These are phyloP conservation scores for Setomelanomma holmii DNA, from an alignment of 2,329 filamentous ascomycete species.

Conservation along the genomic window DNA sequence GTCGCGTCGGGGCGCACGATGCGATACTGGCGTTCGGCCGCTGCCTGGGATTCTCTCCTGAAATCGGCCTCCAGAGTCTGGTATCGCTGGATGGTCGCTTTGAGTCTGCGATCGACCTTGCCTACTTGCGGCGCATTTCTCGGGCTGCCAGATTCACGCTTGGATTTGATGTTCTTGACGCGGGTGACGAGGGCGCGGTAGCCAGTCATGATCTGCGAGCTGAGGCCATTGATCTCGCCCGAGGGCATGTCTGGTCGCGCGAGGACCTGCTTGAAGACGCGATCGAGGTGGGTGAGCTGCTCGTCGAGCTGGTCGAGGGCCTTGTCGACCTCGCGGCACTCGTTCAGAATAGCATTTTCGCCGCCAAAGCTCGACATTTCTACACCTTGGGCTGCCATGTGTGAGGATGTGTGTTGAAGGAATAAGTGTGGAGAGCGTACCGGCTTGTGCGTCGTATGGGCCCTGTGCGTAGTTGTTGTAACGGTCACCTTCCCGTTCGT, in stretches of 20 bases:
- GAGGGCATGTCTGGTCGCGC: conserved; percentile 76
- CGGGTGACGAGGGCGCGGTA: conserved; percentile 82
- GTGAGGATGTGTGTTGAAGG: conserved; percentile 19
- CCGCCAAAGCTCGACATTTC: conserved; percentile 67
- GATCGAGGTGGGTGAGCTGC: conserved; percentile 74
- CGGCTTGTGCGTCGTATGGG: conserved; percentile 30
- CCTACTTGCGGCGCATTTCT: conserved; percentile 83
- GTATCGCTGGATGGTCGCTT: conserved; percentile 81
- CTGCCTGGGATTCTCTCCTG: conserved; percentile 79
- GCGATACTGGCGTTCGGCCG: conserved; percentile 87
- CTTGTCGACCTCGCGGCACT: conserved; percentile 80
- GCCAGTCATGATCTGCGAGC: conserved; percentile 79
- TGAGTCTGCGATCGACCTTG: conserved; percentile 79
- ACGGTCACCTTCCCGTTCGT: conserved; percentile 53
- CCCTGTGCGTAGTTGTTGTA: conserved; percentile 62
- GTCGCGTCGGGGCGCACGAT: conserved; percentile 85
- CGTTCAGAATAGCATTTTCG: conserved; percentile 81
- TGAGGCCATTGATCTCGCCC: conserved; percentile 74
- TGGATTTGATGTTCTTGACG: conserved; percentile 82
- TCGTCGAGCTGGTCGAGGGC: conserved; percentile 77
- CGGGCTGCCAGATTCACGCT: conserved; percentile 74
- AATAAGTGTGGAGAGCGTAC: conserved; percentile 23
- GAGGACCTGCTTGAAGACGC: conserved; percentile 74
- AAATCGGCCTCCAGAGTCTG: conserved; percentile 81
- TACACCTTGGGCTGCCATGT: no score